Evolutionary conservation across 495 filamentous ascomycete species (phyloP), one percentile per base, ranked within the genome.

Genomic region (Penicillium flavigenum): DNA sequence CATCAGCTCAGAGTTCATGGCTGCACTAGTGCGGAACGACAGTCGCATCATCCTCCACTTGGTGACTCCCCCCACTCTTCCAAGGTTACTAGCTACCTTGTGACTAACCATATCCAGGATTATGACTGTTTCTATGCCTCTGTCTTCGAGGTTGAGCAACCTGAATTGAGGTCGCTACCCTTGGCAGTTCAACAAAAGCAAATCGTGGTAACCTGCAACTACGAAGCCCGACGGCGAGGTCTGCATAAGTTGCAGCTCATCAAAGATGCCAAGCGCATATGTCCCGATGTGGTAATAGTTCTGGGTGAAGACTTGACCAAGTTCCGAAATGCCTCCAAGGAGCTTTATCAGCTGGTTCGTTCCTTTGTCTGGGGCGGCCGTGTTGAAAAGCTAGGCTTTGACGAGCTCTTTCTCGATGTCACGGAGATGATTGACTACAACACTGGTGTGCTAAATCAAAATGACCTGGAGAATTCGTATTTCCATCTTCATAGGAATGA

Each of bases 71-170:
- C 26, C 19, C 52, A 48, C 38, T 31, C 24, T 32, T 14, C 22
- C 22, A 24, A 5, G 34, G n/a, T 7, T 7, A 14, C 5, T 39
- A 26, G 10, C 31, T 11, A 34, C 10, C 10, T 47, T 16, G 1
- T 17, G 27, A 29, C 47, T 62, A 38, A 67, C n/a, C 54, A 47
- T 29, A 53, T 14, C 20, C 51, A 91, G 88, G 89, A 92, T 73
- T 89, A 94, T 76, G 90, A 96, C 75, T 95, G 90, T 70, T 96
- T 96, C 78, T 98, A 98, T 68, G 91, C 91, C 32, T 87, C 89
- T 42, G 92, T 93, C 32, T 86, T 93, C 59, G 92, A 96, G 71
- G 85, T 85, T 54, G 85, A 88, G 61, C 86, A 88, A 61, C 90
- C 92, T 1, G 72, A 78, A 0, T 76, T 96, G 58, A 91, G 85